phyloP scores from a whole-genome alignment of 805 yeast genomes.

The Candida ovalis region DNA sequence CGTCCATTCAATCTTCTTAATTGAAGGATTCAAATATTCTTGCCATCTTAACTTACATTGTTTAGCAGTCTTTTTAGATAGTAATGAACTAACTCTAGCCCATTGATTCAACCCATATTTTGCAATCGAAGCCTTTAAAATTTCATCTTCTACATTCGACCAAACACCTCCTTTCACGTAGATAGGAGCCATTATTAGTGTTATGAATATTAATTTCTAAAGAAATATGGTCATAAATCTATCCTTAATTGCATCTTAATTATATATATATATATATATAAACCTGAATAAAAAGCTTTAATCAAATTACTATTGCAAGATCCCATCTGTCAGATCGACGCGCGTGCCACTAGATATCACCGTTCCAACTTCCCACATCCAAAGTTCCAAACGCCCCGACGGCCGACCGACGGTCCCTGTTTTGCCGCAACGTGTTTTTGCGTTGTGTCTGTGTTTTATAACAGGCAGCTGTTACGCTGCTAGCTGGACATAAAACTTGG shows the following conservation, averaged over 20 bases:
- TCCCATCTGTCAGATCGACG: too few species aligned
- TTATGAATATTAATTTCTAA: background rate
- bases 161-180: constrained; percentile 88
- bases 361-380: too few species aligned
- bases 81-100: constrained; percentile 85
- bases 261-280: too few species aligned
- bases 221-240: background rate
- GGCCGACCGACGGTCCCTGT: too few species aligned
- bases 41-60: constrained; percentile 93
- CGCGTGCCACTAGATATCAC: too few species aligned
- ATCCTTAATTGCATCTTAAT: background rate
- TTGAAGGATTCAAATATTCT: constrained; percentile 77
- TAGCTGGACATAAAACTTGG: too few species aligned
- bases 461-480: too few species aligned
- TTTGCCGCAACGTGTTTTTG: too few species aligned
- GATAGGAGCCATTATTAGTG: constrained; percentile 46
- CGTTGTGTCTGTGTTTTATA: too few species aligned
- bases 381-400: too few species aligned
- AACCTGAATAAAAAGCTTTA: too few species aligned
- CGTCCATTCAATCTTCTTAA: constrained; percentile 65
- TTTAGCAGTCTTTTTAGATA: constrained; percentile 81
- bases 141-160: constrained; percentile 84
- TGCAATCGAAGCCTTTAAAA: constrained; percentile 83
- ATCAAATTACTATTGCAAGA: too few species aligned
- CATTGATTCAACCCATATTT: constrained; percentile 94